Evolutionary conservation across 257 asterid species (phyloP).

Genomic region (Solanum arcanum): DNA sequence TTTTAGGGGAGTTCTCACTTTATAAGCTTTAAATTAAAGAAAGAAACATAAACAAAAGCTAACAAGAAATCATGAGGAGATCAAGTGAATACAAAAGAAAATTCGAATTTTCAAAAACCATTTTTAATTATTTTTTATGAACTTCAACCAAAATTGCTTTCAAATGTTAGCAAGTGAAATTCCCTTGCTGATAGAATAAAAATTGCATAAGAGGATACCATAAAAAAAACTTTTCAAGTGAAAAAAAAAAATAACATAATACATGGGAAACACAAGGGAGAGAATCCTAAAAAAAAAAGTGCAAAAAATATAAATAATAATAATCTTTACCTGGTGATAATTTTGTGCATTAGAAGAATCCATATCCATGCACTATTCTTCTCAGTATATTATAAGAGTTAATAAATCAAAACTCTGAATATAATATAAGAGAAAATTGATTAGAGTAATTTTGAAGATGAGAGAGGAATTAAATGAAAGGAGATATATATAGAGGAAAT

Average conservation of each 20-base stretch:
- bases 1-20: not conserved
- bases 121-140: not conserved
- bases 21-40: not conserved
- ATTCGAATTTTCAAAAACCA: not conserved
- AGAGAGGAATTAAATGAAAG: not conserved
- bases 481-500: not conserved
- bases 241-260: not conserved
- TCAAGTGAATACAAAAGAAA: not conserved
- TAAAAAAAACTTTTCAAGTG: not conserved
- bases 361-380: not conserved
- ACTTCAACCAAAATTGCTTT: not conserved
- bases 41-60: not conserved
- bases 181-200: not conserved
- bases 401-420: not conserved
- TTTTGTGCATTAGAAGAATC: not conserved
- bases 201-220: not conserved
- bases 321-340: not conserved
- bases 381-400: not conserved
- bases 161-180: not conserved
- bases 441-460: not conserved
- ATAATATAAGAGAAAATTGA: not conserved
- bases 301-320: not conserved
- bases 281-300: not conserved
- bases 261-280: not conserved
- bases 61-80: not conserved